Evolutionary conservation across 306 rosid genomes (phyloP).

Genomic region (Medicago arabica): DNA sequence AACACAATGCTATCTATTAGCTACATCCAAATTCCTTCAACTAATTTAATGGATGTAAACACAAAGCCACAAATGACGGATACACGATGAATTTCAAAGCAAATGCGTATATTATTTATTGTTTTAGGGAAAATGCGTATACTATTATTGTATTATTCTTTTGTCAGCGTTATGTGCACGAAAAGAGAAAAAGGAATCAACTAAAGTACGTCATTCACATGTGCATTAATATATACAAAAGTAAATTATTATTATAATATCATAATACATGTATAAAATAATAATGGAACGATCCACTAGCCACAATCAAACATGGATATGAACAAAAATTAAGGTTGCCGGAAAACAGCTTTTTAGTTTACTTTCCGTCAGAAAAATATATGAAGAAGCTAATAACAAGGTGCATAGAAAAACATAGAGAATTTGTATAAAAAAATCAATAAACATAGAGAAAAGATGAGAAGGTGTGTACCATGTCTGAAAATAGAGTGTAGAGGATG

Average conservation of each 20-base stretch:
- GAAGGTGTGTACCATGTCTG: constrained; percentile 24
- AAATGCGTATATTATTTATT: not conserved
- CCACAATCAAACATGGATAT: not conserved
- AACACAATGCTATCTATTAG: too few species aligned
- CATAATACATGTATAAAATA: not conserved
- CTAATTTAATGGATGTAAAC: not conserved
- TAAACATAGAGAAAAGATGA: not conserved
- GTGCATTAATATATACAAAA: too few species aligned
- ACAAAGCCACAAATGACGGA: not conserved
- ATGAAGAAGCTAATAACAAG: not conserved
- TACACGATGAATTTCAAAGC: not conserved
- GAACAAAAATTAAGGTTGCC: not conserved
- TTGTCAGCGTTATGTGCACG: constrained; percentile 22
- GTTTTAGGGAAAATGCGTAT: not conserved
- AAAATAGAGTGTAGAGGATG: not conserved
- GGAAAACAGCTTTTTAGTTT: constrained; percentile 4
- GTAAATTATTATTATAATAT: not conserved
- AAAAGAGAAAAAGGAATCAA: constrained; percentile 30
- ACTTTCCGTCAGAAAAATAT: not conserved
- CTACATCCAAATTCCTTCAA: too few species aligned
- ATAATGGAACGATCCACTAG: constrained; percentile 12
- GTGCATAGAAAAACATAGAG: not conserved
- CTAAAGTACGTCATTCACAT: constrained; percentile 1
- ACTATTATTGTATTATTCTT: not conserved
- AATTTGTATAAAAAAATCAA: not conserved